Base-by-base conservation (phyloP, 768 basidiomycete genomes). In the Tricholoma flavovirens region DNA sequence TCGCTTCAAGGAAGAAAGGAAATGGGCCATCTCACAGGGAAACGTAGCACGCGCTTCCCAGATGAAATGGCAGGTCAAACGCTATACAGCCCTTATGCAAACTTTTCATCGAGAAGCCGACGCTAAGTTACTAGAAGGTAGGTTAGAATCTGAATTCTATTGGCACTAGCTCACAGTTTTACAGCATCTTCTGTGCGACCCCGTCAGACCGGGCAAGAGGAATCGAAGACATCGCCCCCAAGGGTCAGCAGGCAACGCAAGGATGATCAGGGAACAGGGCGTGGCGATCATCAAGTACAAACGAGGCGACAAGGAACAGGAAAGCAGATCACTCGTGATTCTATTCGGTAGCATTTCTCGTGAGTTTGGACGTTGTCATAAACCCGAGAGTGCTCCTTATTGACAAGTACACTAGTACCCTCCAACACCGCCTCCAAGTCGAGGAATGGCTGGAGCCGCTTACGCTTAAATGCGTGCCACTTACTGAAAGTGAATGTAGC, bases 41-140 rank as follows among this genome's bases (percentile, higher is more conserved):
- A 90, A 93, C 65, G 58, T 73, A 43, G 83, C 88, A 8, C 81
- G 89, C 46, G 90, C 90, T 29, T 74, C 78, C 24, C 85, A 93
- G 73, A 83, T 92, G 77, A 84, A 83, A 63, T 90, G 88, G 85
- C 87, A 90, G 68, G 87, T 90, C 57, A 87, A 87, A 73, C 80
- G 85, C 17, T 92, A 89, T 69, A 83, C 86, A 32, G 82, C 85
- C 26, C 73, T 93, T 54, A 88, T 86, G 80, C 84, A 90, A 69
- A 88, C 86, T 58, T 92, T 89, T 63, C 84, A 84, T 60, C 77
- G 81, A 38, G 88, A 92, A 70, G 90, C 90, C 21, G 89, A 90
- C 60, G 67, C 77, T 9, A 84, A 83, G 67, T 65, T 86, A 36
- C 66, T 86, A 33, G 83, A 86, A 75, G 83, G 89, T 89, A 49